Base-by-base conservation (phyloP, 257 asterid genomes). In the Solanum bukasovii region DNA sequence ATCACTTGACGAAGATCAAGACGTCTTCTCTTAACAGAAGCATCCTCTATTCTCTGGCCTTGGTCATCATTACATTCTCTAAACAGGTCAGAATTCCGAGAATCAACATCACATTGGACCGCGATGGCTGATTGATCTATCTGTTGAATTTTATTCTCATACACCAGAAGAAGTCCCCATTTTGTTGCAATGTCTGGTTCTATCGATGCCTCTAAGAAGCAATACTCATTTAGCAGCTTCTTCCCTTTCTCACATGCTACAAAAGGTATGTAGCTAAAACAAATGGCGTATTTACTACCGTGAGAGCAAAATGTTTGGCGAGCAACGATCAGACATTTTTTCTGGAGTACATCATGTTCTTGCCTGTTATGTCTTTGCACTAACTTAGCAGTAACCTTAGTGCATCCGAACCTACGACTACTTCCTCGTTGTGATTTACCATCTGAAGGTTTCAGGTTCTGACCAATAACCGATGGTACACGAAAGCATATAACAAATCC, bases 401-500 rank as follows among this genome's bases (percentile, higher is more conserved):
- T 49, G 85, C 31, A 46, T 46, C 85, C 85, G 4, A 82, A 49
- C 85, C 85, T 46, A 61, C 18, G 29, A 82, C 85, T 78, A 78
- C 84, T 49, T 49, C 44, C 85, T 82, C 85, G 25, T 49, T 13
- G 42, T 9, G 85, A 49, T 82, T 29, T 82, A 46, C 7, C 42
- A 20, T 82, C 29, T 3, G 16, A 49, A 46, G 20, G 7, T 29
- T 49, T 82, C 70, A 9, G 70, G 68, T 82, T 82, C 70, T 82
- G 85, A 49, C 33, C 44, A 49, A 52, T 29, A 20, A 14, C 44
- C 31, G 5, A 46, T 49, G 70, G 70, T 49, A 82, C 70, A 49
- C 85, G 85, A 35, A 84, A 84, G 37, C 77, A 84, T 61, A 84
- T 7, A 84, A 46, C 78, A 84, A 84, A 63, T 63, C 87, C 78